Base-by-base conservation (phyloP, 768 basidiomycete genomes). In the Piloderma croceum region DNA sequence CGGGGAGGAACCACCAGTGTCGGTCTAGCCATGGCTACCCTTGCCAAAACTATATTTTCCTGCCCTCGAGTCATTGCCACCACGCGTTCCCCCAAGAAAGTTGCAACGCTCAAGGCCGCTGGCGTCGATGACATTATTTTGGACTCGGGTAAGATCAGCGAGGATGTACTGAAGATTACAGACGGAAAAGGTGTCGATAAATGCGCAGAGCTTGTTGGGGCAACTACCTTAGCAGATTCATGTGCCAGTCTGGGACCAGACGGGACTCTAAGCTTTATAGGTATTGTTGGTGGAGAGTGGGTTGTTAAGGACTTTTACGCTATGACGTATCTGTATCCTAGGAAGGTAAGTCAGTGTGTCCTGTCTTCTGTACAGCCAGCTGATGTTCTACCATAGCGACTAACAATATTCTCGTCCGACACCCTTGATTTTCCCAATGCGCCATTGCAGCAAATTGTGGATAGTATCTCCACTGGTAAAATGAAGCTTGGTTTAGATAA, bases 1-100 rank as follows among this genome's bases (percentile, higher is more conserved):
- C 53, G 46, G 6, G 54, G 54, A 6, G 52, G 54, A 7, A 42
- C 52, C 10, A 56, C 52, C 32, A 54, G 54, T 19, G 47, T 52
- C 24, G 54, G 54, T 11, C 52, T 56, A 6, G 54, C 54, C 7
- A 36, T 38, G 18, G 47, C 52, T 12, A 23, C 46, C 17, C 48
- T 56, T 3, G 54, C 54, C 2, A 51, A 49, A 38, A 45, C 47
- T 24, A 35, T 50, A 12, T 56, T 56, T 46, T 48, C 49, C 20
- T 44, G 44, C 15, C 34, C 42, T 2, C 47, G 40, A 19, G 50
- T 54, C 10, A 44, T 56, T 25, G 45, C 54, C 9, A 53, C 54
- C 5, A 56, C 54, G 3, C 54, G 54, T 9, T 36, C 54, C 10
- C 21, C 27, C 5, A 31, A 34, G 22, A 56, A 56, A 45, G 38